These are phyloP conservation scores for Pseudopyricularia cyperi DNA, from an alignment of 2,329 filamentous ascomycete genomes.

Conservation along the genomic window DNA sequence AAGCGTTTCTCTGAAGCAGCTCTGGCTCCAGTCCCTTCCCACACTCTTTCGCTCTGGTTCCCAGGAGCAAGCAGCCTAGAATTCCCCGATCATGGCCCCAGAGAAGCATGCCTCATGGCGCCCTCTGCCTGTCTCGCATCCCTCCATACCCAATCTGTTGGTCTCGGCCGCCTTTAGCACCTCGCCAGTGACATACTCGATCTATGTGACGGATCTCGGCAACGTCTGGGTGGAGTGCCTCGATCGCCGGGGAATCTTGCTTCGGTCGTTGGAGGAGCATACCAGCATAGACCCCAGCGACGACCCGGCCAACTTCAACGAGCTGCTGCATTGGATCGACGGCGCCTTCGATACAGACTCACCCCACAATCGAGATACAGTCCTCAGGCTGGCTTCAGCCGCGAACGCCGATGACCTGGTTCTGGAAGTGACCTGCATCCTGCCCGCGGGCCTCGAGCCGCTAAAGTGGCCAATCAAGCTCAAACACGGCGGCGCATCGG, in stretches of 20 bases:
- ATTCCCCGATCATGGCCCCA: background rate
- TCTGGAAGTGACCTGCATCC: constrained; percentile 42
- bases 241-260: constrained; percentile 46
- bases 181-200: constrained; percentile 38
- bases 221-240: constrained; percentile 61
- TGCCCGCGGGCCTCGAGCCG: constrained; percentile 47
- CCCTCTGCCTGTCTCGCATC: constrained; percentile 29
- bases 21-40: background rate
- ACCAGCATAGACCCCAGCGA: constrained; percentile 64
- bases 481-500: constrained; percentile 25
- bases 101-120: constrained; percentile 25
- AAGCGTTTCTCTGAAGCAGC: too few species aligned
- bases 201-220: constrained; percentile 59
- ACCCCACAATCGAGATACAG: constrained; percentile 27
- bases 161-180: constrained; percentile 43
- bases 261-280: constrained; percentile 46
- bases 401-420: constrained; percentile 20
- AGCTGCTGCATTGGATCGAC: constrained; percentile 51
- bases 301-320: constrained; percentile 51
- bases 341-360: constrained; percentile 34
- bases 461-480: constrained; percentile 55
- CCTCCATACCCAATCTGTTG: constrained; percentile 45
- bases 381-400: constrained; percentile 24
- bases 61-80: background rate
- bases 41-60: background rate